A percentile compares a stretch with the other conserved stretches of the same genome.
Conservation (phyloP, 805 yeast species). For the Cyberlindnera sargentensis region DNA sequence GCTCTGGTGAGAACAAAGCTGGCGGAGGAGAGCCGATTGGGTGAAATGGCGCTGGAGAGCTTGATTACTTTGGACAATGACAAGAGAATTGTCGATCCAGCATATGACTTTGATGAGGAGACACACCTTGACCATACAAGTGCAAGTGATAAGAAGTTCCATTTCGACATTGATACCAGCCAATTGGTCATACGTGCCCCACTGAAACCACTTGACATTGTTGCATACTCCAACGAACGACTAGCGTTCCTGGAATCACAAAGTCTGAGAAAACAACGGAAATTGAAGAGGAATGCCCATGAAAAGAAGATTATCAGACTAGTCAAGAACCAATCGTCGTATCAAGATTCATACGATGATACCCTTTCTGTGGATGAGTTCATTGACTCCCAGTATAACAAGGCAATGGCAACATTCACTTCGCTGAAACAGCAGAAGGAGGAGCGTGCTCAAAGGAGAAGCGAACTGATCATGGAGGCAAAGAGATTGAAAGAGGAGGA, state of each 20-base stretch:
- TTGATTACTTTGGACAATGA: slow-evolving; percentile 28
- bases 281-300: not conserved
- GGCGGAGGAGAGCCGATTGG: slow-evolving; percentile 74
- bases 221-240: slow-evolving; percentile 47
- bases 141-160: no score
- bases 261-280: slow-evolving; percentile 3
- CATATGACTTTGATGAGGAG: no score
- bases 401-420: slow-evolving; percentile 25
- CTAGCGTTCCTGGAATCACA: slow-evolving; percentile 26
- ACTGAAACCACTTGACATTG: slow-evolving; percentile 42
- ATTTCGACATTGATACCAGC: not conserved
- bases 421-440: slow-evolving; percentile 28
- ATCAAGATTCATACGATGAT: slow-evolving; percentile 4
- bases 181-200: slow-evolving; percentile 8
- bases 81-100: not conserved
- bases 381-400: slow-evolving; percentile 28
- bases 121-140: no score
- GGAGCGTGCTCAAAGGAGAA: slow-evolving; percentile 23
- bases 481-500: slow-evolving; percentile 7
- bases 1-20: slow-evolving; percentile 61
- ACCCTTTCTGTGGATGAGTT: slow-evolving; percentile 12
- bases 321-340: slow-evolving; percentile 10
- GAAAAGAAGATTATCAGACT: slow-evolving; percentile 4
- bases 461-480: slow-evolving; percentile 8
- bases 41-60: slow-evolving; percentile 69